Conservation (phyloP, 2,329 filamentous ascomycete genomes). For the Biscogniauxia mediterranea region DNA sequence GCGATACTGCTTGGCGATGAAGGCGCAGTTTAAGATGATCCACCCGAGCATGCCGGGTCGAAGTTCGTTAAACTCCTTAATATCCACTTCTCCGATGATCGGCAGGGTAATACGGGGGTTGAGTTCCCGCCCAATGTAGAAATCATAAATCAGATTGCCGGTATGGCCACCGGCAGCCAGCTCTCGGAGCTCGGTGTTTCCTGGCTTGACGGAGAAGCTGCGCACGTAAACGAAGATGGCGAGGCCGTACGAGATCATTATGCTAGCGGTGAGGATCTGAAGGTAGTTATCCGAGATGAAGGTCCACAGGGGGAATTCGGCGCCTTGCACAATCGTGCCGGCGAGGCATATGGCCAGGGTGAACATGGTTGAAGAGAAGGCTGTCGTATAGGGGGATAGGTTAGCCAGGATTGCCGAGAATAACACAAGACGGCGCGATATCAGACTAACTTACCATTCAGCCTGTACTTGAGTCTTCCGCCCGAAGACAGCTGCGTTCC, state of each 20-base stretch:
- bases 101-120: constrained; percentile 83
- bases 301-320: constrained; percentile 82
- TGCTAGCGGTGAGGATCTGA: constrained; percentile 78
- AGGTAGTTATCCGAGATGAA: constrained; percentile 90
- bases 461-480: constrained; percentile 75
- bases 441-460: constrained; percentile 58
- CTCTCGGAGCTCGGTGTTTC: constrained; percentile 69
- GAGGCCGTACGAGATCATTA: constrained; percentile 69
- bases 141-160: constrained; percentile 89
- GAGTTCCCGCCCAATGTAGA: constrained; percentile 93
- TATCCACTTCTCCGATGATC: constrained; percentile 79
- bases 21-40: constrained; percentile 81
- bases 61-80: constrained; percentile 87
- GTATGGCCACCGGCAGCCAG: constrained; percentile 78
- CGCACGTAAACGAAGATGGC: constrained; percentile 77
- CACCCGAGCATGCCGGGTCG: constrained; percentile 90
- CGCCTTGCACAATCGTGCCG: constrained; percentile 74
- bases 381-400: constrained; percentile 40
- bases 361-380: constrained; percentile 71
- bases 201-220: constrained; percentile 79
- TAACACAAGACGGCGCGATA: neutral
- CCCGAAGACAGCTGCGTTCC: constrained; percentile 70
- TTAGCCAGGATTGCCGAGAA: constrained; percentile 7
- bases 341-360: constrained; percentile 69
- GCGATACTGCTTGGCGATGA: constrained; percentile 84